Conservation (phyloP, 1,139 yeast genomes). For the Scheffersomyces segobiensis region DNA sequence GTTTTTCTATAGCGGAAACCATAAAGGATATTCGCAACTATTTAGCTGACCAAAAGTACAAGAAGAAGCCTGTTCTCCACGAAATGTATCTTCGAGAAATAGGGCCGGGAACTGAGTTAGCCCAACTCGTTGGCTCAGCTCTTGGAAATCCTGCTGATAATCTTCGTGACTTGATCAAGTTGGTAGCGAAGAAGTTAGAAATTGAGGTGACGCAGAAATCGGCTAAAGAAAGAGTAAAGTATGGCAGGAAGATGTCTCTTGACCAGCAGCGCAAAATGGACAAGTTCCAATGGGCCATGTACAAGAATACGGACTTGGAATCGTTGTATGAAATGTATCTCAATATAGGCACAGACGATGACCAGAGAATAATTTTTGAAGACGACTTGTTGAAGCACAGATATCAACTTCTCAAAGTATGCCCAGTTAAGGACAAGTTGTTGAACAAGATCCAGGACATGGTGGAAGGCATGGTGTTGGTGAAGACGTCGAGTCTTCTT, state of each 20-base stretch:
- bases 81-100: conserved; percentile 53
- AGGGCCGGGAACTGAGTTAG: conserved; percentile 65
- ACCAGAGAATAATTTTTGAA: conserved; percentile 57
- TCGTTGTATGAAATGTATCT: conserved; percentile 56
- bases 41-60: conserved; percentile 35
- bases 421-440: conserved; percentile 38
- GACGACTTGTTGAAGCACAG: conserved; percentile 58
- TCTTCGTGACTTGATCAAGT: conserved; percentile 49
- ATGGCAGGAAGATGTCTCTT: conserved; percentile 33
- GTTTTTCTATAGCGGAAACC: conserved; percentile 44
- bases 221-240: conserved; percentile 40
- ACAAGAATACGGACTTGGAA: conserved; percentile 52
- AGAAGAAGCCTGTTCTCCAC: conserved; percentile 30
- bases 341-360: conserved; percentile 65
- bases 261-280: conserved; percentile 37
- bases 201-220: conserved; percentile 27
- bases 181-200: conserved; percentile 43
- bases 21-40: conserved; percentile 49
- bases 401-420: conserved; percentile 50
- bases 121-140: conserved; percentile 51
- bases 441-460: conserved; percentile 51
- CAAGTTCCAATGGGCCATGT: conserved; percentile 50
- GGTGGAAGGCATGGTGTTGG: conserved; percentile 72
- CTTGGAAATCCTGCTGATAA: conserved; percentile 55
- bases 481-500: conserved; percentile 54